Conservation (phyloP, 306 rosid genomes). For the Fagus sylvatica region DNA sequence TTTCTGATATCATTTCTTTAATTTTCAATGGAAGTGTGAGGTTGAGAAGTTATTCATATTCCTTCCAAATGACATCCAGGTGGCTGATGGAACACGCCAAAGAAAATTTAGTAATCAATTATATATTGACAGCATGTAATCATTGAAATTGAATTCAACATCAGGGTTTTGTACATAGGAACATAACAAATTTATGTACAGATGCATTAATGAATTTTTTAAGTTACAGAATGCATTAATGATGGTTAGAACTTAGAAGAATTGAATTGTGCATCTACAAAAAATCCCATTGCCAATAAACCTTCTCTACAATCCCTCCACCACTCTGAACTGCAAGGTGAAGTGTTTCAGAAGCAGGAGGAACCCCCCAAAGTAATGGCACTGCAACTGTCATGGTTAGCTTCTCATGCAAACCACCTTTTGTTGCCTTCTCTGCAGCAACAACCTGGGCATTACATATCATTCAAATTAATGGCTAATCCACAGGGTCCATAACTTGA, state of each 20-base stretch:
- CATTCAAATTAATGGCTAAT: not conserved
- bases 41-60: not conserved
- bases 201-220: conserved; percentile 45
- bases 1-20: not conserved
- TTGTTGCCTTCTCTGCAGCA: conserved; percentile 81
- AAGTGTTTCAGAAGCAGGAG: conserved; percentile 94
- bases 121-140: conserved; percentile 16
- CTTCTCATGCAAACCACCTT: conserved; percentile 88
- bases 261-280: conserved; percentile 47
- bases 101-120: not conserved
- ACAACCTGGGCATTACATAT: conserved; percentile 55
- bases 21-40: not conserved
- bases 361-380: conserved; percentile 97
- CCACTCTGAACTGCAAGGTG: conserved; percentile 98
- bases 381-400: conserved; percentile 97
- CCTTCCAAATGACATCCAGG: not conserved
- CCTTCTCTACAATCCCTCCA: conserved; percentile 96
- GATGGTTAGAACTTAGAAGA: conserved; percentile 70
- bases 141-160: not conserved
- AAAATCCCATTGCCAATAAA: conserved; percentile 96
- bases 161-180: conserved; percentile 36
- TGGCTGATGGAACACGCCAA: not conserved
- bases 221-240: conserved; percentile 39
- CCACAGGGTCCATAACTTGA: not conserved
- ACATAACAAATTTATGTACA: conserved; percentile 59